A percentile compares a stretch with the other conserved stretches of the same genome.
Conservation (phyloP, 2,329 filamentous ascomycete genomes). For the Achaetomium macrosporum region DNA sequence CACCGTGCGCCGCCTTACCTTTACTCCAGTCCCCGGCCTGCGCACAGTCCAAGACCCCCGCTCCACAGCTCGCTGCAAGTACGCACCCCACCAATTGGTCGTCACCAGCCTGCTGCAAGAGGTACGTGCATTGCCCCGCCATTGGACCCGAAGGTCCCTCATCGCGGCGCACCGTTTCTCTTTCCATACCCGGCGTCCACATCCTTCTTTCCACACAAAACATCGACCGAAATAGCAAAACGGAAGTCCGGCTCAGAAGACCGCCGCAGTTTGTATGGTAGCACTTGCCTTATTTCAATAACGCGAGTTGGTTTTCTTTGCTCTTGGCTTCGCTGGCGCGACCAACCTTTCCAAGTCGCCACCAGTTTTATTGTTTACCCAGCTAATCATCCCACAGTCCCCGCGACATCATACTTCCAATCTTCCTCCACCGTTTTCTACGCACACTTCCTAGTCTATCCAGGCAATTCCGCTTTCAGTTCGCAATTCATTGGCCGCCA, state of each 20-base stretch:
- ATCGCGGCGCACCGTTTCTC: constrained; percentile 20
- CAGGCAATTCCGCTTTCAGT: background rate
- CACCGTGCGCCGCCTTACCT: constrained; percentile 15
- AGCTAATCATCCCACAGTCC: background rate
- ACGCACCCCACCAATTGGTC: constrained; percentile 18
- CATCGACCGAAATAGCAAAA: no score
- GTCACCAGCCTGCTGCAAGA: constrained; percentile 21
- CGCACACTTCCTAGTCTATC: background rate
- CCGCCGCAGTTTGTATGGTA: background rate
- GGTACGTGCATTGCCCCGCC: constrained; percentile 25
- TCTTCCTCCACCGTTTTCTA: background rate
- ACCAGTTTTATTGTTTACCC: background rate
- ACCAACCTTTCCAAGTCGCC: background rate
- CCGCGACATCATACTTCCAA: background rate
- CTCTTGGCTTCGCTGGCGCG: background rate
- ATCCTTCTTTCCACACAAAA: constrained; percentile 13
- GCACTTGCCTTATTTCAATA: background rate
- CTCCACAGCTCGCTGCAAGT: background rate
- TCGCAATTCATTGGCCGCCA: background rate
- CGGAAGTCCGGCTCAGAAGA: no score
- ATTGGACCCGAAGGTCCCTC: constrained; percentile 14
- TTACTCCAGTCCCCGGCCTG: constrained; percentile 9
- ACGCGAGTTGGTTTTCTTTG: background rate
- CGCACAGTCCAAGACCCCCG: constrained; percentile 11
- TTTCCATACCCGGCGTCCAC: constrained; percentile 13